A percentile compares a stretch with the other conserved stretches of the same genome.
Evolutionary conservation across 148 eudicot genomes (phyloP).

Genomic region (Gaultheria prostrata): DNA sequence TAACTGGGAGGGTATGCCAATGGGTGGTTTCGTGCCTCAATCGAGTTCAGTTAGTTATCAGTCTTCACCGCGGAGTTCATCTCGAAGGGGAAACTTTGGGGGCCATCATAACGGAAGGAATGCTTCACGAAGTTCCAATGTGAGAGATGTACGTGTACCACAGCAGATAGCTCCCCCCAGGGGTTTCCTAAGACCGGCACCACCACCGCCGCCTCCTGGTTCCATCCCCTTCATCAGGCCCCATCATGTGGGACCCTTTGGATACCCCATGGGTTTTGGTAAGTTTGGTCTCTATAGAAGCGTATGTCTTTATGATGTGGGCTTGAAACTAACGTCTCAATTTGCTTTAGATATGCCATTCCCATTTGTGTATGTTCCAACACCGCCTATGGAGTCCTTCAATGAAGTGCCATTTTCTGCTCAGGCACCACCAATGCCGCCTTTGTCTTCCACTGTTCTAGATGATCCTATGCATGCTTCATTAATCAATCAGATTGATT

Average conservation of each 20-base stretch:
- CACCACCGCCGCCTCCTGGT: conserved; percentile 33
- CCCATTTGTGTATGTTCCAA: conserved; percentile 28
- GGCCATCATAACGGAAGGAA: conserved; percentile 36
- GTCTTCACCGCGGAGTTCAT: conserved; percentile 26
- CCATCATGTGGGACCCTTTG: conserved; percentile 30
- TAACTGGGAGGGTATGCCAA: conserved; percentile 32
- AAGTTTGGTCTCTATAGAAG: conserved; percentile 13
- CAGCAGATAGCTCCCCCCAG: conserved; percentile 36
- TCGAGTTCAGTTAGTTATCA: conserved; percentile 34
- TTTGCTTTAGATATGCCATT: conserved; percentile 29
- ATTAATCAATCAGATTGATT: conserved; percentile 54
- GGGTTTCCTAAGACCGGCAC: conserved; percentile 22
- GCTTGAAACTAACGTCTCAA: conserved; percentile 3
- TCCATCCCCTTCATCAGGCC: conserved; percentile 28
- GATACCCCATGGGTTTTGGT: conserved; percentile 43
- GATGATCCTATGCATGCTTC: conserved; percentile 27
- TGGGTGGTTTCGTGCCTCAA: conserved; percentile 32
- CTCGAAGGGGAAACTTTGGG: conserved; percentile 42
- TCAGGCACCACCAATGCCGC: conserved; percentile 22
- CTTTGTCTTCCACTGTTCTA: conserved; percentile 15
- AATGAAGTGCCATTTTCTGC: conserved; percentile 29
- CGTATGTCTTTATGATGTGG: not conserved
- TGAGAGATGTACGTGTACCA: conserved; percentile 34
- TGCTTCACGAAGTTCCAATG: conserved; percentile 19
- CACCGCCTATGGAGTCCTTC: conserved; percentile 30